Conservation (phyloP, 495 filamentous ascomycete species). For the Aspergillus heteromorphus region DNA sequence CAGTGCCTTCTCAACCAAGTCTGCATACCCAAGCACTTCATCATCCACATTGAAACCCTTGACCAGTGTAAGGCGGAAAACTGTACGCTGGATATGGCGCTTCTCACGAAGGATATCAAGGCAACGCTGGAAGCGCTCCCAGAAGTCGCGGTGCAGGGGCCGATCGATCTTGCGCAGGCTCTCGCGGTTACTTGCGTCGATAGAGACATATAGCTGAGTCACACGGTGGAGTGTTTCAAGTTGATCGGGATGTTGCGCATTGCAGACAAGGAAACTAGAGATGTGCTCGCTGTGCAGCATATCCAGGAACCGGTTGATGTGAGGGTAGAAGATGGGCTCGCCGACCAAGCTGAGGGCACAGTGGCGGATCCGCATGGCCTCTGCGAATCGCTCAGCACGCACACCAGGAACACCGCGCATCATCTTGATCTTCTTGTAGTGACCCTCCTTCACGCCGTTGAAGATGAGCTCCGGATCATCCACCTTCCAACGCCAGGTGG, state of each 20-base stretch:
- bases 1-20: slow-evolving; percentile 75
- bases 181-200: slow-evolving; percentile 90
- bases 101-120: slow-evolving; percentile 83
- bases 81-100: slow-evolving; percentile 77
- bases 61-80: slow-evolving; percentile 91
- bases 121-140: slow-evolving; percentile 88
- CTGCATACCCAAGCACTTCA: slow-evolving; percentile 84
- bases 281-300: slow-evolving; percentile 82
- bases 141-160: slow-evolving; percentile 92
- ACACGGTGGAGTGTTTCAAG: slow-evolving; percentile 74
- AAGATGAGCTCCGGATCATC: slow-evolving; percentile 88
- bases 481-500: slow-evolving; percentile 92
- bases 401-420: slow-evolving; percentile 90
- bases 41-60: slow-evolving; percentile 96
- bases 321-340: slow-evolving; percentile 95
- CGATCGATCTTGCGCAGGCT: slow-evolving; percentile 81
- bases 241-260: slow-evolving; percentile 95
- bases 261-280: slow-evolving; percentile 92
- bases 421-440: slow-evolving; percentile 97
- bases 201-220: slow-evolving; percentile 92
- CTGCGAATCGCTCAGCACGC: slow-evolving; percentile 81
- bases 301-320: slow-evolving; percentile 84
- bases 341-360: slow-evolving; percentile 88
- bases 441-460: slow-evolving; percentile 78
- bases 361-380: slow-evolving; percentile 88